These are phyloP conservation scores for Xeromyces bisporus DNA, from an alignment of 495 filamentous ascomycete species.

Conservation along the genomic window DNA sequence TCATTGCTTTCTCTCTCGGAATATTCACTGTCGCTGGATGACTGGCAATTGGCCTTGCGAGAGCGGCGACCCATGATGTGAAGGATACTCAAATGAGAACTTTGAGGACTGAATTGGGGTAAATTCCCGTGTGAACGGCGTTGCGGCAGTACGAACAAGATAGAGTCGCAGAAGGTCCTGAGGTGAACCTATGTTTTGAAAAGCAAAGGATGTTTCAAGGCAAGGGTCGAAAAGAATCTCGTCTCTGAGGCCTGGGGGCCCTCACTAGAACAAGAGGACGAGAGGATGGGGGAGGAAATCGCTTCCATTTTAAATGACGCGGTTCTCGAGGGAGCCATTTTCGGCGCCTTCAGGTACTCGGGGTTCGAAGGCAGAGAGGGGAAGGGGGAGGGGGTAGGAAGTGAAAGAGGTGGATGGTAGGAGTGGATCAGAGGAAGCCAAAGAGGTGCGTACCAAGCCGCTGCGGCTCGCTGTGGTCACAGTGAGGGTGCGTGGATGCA, in stretches of 20 bases:
- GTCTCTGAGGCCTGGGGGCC: too few relatives aligned
- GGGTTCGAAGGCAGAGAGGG: too few relatives aligned
- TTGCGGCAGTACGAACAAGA: too few relatives aligned
- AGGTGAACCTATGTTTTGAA: not conserved
- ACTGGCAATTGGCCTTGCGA: conserved; percentile 3
- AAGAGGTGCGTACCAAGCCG: not conserved
- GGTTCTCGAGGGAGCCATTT: conserved; percentile 3
- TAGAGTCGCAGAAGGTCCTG: too few relatives aligned
- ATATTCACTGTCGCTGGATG: conserved; percentile 6
- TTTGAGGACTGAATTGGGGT: conserved; percentile 1
- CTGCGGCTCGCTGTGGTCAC: conserved; percentile 2
- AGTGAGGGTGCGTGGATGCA: conserved; percentile 4
- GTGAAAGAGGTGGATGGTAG: not conserved
- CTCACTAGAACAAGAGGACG: too few relatives aligned
- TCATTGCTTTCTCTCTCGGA: conserved; percentile 9
- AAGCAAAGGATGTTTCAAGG: conserved; percentile 1
- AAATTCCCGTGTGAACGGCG: too few relatives aligned
- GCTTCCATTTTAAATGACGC: too few relatives aligned
- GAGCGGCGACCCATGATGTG: conserved; percentile 7
- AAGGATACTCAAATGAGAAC: conserved; percentile 2
- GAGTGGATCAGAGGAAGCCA: conserved; percentile 1
- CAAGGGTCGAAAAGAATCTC: conserved; percentile 2
- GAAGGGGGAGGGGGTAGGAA: too few relatives aligned
- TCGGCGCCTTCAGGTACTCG: conserved; percentile 3
- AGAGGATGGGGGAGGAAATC: too few relatives aligned